A percentile compares a stretch with the other conserved stretches of the same genome.
phyloP scores from a whole-genome alignment of 2,329 filamentous ascomycete species.

The Zymoseptoria ardabiliae region DNA sequence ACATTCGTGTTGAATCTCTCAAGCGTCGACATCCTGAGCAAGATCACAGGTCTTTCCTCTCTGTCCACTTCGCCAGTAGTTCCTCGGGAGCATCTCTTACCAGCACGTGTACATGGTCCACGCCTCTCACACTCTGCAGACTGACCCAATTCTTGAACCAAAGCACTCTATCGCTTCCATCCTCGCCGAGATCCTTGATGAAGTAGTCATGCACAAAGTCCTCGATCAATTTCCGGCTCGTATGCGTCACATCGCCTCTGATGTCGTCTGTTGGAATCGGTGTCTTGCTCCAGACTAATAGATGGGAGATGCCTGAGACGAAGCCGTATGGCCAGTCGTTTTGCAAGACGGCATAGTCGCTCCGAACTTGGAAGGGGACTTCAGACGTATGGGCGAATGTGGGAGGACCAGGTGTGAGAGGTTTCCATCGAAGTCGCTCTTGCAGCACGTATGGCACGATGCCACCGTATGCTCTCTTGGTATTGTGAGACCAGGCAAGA shows the following conservation, averaged over 20 bases:
- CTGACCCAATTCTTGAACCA: conserved; percentile 61
- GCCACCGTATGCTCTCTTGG: conserved; percentile 48
- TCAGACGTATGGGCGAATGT: conserved; percentile 39
- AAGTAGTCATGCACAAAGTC: conserved; percentile 46
- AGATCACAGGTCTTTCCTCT: conserved; percentile 18
- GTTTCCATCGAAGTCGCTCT: conserved; percentile 48
- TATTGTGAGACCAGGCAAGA: conserved; percentile 50
- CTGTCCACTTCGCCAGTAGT: conserved; percentile 25
- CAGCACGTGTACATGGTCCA: conserved; percentile 53
- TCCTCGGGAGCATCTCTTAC: conserved; percentile 40
- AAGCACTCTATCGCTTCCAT: conserved; percentile 40
- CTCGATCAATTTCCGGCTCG: conserved; percentile 42
- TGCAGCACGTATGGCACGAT: conserved; percentile 51
- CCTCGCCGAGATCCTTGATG: conserved; percentile 33
- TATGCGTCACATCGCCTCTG: conserved; percentile 45
- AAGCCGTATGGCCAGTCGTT: conserved; percentile 61
- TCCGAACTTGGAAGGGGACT: conserved; percentile 46
- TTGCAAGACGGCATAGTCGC: conserved; percentile 50
- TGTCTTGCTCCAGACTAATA: conserved; percentile 52
- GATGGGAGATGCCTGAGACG: conserved; percentile 46
- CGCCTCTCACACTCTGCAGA: conserved; percentile 52
- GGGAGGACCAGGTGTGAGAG: conserved; percentile 18
- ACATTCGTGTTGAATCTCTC: no score
- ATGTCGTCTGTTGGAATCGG: conserved; percentile 40
- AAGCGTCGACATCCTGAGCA: background rate